These are phyloP conservation scores for Coemansia asiatica DNA, from an alignment of 192 early-diverging fungal genomes.

Conservation along the genomic window DNA sequence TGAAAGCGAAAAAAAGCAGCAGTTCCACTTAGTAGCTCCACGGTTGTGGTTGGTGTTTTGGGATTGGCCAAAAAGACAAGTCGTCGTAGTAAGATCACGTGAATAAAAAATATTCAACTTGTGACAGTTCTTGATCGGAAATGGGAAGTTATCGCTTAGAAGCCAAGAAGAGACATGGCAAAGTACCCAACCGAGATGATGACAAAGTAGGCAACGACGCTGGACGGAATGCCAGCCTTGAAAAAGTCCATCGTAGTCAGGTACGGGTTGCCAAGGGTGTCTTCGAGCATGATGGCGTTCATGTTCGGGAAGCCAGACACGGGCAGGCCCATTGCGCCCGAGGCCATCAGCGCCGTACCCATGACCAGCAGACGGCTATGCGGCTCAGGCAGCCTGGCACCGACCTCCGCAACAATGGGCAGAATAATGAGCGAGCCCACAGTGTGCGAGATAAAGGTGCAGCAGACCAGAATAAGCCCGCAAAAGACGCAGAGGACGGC, in stretches of 20 bases:
- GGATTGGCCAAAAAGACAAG: too few species aligned
- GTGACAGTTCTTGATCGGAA: too few species aligned
- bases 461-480: slow-evolving; percentile 75
- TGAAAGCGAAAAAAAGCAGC: neutral
- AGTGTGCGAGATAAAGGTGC: slow-evolving; percentile 94
- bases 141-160: slow-evolving; percentile 11
- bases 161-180: slow-evolving; percentile 65
- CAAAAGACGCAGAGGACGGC: slow-evolving; percentile 74
- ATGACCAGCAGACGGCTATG: slow-evolving; percentile 80
- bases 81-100: too few species aligned
- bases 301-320: slow-evolving; percentile 97
- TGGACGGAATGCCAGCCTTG: slow-evolving; percentile 74
- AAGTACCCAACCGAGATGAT: slow-evolving; percentile 79
- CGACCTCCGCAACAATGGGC: slow-evolving; percentile 89
- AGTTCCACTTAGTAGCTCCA: neutral
- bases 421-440: slow-evolving; percentile 95
- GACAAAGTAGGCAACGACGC: slow-evolving; percentile 67
- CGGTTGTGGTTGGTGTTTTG: too few species aligned
- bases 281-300: slow-evolving; percentile 93
- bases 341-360: slow-evolving; percentile 81
- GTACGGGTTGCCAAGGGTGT: slow-evolving; percentile 82
- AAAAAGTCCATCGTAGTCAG: slow-evolving; percentile 82
- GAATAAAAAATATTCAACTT: too few species aligned
- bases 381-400: slow-evolving; percentile 74
- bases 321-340: slow-evolving; percentile 87